Percentiles rank a stretch among this genome's conserved stretches.
Evolutionary conservation across 2,329 filamentous ascomycete genomes (phyloP).

Genomic region (Drechslerella coelobrocha): DNA sequence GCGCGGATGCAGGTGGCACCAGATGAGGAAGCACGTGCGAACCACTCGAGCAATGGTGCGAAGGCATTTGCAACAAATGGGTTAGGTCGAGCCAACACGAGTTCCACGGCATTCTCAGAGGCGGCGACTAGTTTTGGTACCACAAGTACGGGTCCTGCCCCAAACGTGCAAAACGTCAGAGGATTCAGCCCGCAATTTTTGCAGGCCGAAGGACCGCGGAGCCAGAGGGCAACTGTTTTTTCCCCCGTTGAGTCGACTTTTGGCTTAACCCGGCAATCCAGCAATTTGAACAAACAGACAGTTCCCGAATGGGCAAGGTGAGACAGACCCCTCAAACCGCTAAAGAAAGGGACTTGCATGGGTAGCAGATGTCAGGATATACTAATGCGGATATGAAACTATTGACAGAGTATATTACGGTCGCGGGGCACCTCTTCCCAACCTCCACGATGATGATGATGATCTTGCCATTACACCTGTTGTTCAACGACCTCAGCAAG

Average conservation of each 20-base stretch:
- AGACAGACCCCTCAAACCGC: constrained; percentile 43
- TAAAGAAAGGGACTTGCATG: constrained; percentile 31
- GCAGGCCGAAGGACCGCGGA: constrained; percentile 33
- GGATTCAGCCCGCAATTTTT: constrained; percentile 37
- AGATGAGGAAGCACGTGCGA: constrained; percentile 40
- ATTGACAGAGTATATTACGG: constrained; percentile 50
- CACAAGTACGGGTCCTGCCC: constrained; percentile 17
- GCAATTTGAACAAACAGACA: constrained; percentile 41
- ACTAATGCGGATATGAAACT: constrained; percentile 26
- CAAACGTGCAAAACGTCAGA: constrained; percentile 44
- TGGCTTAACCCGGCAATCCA: constrained; percentile 39
- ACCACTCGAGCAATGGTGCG: constrained; percentile 24
- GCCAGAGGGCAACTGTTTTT: constrained; percentile 45
- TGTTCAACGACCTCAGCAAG: constrained; percentile 38
- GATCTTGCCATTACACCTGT: constrained; percentile 41
- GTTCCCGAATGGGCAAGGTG: constrained; percentile 51
- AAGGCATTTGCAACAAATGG: constrained; percentile 14
- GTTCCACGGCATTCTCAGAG: constrained; percentile 33
- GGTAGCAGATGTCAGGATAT: constrained; percentile 25
- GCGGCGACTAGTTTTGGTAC: constrained; percentile 19
- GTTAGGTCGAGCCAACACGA: constrained; percentile 27
- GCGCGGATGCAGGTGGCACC: constrained; percentile 48
- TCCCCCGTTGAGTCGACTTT: constrained; percentile 24
- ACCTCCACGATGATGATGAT: constrained; percentile 43
- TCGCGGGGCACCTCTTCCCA: constrained; percentile 42